Evolutionary conservation across 257 asterid genomes (phyloP).

Genomic region (Anisodus tanguticus): DNA sequence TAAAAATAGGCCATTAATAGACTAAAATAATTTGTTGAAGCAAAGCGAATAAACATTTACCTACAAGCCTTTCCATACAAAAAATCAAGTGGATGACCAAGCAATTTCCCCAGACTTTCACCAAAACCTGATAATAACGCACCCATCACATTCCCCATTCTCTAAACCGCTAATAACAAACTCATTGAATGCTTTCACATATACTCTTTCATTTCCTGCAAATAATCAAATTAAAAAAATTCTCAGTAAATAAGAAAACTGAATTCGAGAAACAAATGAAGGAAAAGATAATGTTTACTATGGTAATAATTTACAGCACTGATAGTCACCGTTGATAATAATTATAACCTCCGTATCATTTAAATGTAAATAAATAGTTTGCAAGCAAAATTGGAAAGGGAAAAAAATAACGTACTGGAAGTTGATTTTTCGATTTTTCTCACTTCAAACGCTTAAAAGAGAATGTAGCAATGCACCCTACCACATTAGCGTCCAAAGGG

Average conservation of each 20-base stretch:
- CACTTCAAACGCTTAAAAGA: too few species aligned
- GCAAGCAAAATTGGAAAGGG: too few species aligned
- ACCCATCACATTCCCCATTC: conserved; percentile 68
- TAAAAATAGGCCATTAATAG: not conserved
- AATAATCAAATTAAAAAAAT: not conserved
- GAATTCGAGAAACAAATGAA: not conserved
- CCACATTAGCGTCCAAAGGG: too few species aligned
- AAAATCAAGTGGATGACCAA: conserved; percentile 82
- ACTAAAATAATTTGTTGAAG: not conserved
- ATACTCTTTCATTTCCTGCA: too few species aligned
- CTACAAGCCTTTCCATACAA: conserved; percentile 69
- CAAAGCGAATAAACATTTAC: conserved; percentile 33
- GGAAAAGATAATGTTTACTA: not conserved
- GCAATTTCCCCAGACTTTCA: conserved; percentile 48
- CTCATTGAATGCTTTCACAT: too few species aligned
- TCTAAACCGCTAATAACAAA: not conserved
- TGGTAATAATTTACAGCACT: not conserved
- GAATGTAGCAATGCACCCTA: too few species aligned
- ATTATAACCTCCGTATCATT: too few species aligned
- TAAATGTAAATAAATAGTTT: too few species aligned
- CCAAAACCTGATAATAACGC: conserved; percentile 56
- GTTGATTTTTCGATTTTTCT: too few species aligned
- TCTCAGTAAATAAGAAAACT: not conserved
- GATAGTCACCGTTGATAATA: too few species aligned
- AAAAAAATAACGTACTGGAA: too few species aligned